A percentile compares a stretch with the other conserved stretches of the same genome.
phyloP scores from a whole-genome alignment of 2,329 filamentous ascomycete genomes.

The Daldinia eschscholtzii region DNA sequence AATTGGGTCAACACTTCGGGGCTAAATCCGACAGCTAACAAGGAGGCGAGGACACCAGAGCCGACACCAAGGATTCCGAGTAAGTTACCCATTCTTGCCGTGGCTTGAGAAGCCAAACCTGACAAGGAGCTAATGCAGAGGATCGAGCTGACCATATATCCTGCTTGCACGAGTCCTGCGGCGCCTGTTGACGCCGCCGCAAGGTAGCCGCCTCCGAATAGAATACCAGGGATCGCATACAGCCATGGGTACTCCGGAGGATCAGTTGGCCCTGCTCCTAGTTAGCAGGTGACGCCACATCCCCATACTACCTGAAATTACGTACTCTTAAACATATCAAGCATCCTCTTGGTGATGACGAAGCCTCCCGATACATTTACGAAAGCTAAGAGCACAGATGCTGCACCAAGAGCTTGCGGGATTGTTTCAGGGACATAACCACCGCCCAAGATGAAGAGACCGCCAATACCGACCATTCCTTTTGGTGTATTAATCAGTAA shows the following conservation, averaged over 20 bases:
- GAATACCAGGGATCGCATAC: constrained; percentile 79
- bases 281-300: constrained; percentile 43
- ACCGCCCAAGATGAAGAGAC: constrained; percentile 89
- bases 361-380: constrained; percentile 92
- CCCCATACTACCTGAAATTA: constrained; percentile 11
- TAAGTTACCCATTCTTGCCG: constrained; percentile 86
- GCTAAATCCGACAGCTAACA: constrained; percentile 84
- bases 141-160: constrained; percentile 86
- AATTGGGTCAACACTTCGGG: constrained; percentile 85
- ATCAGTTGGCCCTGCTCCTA: constrained; percentile 75
- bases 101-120: constrained; percentile 83
- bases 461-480: constrained; percentile 88
- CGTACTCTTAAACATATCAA: constrained; percentile 87
- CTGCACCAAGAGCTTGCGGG: constrained; percentile 81
- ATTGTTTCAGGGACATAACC: constrained; percentile 82
- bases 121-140: constrained; percentile 89
- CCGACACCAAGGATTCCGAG: constrained; percentile 88
- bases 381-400: constrained; percentile 86
- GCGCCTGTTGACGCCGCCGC: constrained; percentile 85
- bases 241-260: constrained; percentile 91
- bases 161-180: constrained; percentile 86
- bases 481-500: constrained; percentile 47
- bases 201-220: constrained; percentile 86
- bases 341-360: constrained; percentile 91
- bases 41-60: constrained; percentile 84